A percentile compares a stretch with the other conserved stretches of the same genome.
Evolutionary conservation across 306 rosid species (phyloP).

Genomic region (Medicago truncatula): MtrunA17r5.0-ANR NC_053044.1:50748001-50748500

Average conservation of each 20-base stretch:
- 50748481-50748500: neutral
- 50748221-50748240: neutral
- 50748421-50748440: conserved; percentile 23
- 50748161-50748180: neutral
- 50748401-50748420: neutral
- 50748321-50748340: neutral
- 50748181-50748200: conserved; percentile 26
- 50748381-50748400: too few relatives aligned
- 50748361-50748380: neutral
- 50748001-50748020: too few relatives aligned
- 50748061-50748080: neutral
- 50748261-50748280: neutral
- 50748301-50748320: neutral
- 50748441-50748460: neutral
- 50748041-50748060: conserved; percentile 17
- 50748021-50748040: neutral
- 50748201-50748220: neutral
- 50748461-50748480: conserved; percentile 1
- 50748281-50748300: neutral
- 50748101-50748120: too few relatives aligned
- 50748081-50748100: neutral
- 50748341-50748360: neutral
- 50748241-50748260: conserved; percentile 11
- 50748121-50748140: neutral
- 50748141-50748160: conserved; percentile 33